Conservation (phyloP, 176 grass and related monocot species). For the Hordeum marinum region DNA sequence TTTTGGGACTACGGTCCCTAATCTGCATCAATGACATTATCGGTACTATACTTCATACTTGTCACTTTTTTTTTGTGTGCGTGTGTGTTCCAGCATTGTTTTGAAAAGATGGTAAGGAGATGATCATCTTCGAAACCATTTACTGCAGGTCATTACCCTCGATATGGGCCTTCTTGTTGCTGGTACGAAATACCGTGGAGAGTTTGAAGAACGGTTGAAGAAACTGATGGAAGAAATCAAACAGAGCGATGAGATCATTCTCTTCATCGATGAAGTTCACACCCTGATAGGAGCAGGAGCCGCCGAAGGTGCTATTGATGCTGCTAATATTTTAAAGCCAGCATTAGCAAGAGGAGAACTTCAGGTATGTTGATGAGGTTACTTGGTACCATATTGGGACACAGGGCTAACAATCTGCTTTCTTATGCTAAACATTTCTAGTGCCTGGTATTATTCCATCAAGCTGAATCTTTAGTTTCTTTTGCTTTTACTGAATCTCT, state of each 20-base stretch:
- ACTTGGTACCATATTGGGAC: conserved; percentile 4
- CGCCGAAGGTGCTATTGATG: conserved; percentile 91
- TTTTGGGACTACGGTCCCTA: not conserved
- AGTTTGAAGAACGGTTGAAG: conserved; percentile 96
- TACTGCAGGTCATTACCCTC: conserved; percentile 78
- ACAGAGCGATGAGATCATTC: conserved; percentile 93
- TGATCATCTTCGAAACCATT: conserved; percentile 17
- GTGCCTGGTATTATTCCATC: not conserved
- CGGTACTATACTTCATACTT: not conserved
- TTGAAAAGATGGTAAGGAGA: conserved; percentile 15
- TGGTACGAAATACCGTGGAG: conserved; percentile 95
- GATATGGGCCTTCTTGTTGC: conserved; percentile 97
- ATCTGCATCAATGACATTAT: not conserved
- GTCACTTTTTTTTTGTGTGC: not conserved
- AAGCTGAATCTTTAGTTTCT: not conserved
- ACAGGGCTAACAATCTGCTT: not conserved
- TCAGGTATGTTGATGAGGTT: conserved; percentile 50
- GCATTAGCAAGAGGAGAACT: conserved; percentile 93
- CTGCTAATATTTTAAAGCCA: conserved; percentile 94
- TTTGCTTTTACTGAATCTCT: conserved; percentile 6
- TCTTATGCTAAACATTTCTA: not conserved
- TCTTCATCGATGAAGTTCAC: conserved; percentile 97
- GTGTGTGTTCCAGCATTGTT: not conserved
- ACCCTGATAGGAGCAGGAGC: conserved; percentile 97
- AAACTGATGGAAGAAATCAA: conserved; percentile 99